Evolutionary conservation across 148 eudicot species (phyloP), one percentile per base, ranked within the genome.

Genomic region (Rhododendron ferrugineum): DNA sequence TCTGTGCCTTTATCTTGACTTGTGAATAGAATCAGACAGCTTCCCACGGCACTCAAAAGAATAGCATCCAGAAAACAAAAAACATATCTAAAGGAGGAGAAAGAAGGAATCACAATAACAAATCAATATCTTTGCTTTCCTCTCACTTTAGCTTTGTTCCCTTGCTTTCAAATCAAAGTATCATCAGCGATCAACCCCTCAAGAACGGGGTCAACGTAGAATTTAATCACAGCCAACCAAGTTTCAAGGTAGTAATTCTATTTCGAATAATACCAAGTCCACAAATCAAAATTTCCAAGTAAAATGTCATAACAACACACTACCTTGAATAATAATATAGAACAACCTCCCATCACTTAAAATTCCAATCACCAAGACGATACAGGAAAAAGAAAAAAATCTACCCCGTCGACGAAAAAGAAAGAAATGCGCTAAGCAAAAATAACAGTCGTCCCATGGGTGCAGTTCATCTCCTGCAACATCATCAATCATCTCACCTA

Each of bases 221-320:
- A 28, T 30, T 26, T 66, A 10, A 64, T 26, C 72, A 26, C n/a
- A n/a, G 36, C 36, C 34, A 28, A 13, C 36, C 74, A 68, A 68
- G 18, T 28, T 68, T 4, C 74, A 28, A 68, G 7, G 44, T 40
- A 68, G 36, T 28, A 75, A 40, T 6, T 37, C 79, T 76, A 15
- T 7, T 40, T 2, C 14, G 3, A 64, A 46, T 46, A 79, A 47
- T 46, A 28, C 46, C 11, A 62, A 80, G 64, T 80, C 42, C 79
- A 66, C n/a, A 54, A 80, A 68, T 49, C 60, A 62, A 66, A 85
- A 32, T 23, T 64, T 82, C 74, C 62, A 79, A 66, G 78, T 62
- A 64, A 78, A 40, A 60, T 74, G 54, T 46, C 77, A 46, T 6
- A 54, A 40, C 73, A 80, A 36, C 80, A 72, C 49, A 56, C n/a